Conservation (phyloP, 2,329 filamentous ascomycete genomes). For the Colletotrichum gloeosporioides region DNA sequence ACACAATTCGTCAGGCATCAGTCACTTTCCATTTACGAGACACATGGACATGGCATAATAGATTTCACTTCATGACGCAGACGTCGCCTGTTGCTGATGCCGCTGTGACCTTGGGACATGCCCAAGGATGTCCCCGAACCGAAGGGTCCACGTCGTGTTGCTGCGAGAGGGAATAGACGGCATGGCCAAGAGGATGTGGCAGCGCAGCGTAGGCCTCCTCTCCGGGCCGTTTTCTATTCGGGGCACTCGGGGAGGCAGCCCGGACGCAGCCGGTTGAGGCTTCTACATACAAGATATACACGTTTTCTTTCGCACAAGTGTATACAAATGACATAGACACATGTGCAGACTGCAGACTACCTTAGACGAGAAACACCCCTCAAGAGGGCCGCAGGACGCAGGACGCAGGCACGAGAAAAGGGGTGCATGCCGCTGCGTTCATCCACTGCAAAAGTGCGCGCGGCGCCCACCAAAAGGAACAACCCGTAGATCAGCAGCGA, state of each 20-base stretch:
- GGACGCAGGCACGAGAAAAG: background rate
- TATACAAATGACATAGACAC: background rate
- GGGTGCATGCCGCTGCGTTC: background rate
- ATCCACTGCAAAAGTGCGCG: background rate
- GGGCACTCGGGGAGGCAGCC: background rate
- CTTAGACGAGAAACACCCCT: background rate
- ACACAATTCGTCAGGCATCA: background rate
- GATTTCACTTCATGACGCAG: background rate
- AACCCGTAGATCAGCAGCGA: background rate
- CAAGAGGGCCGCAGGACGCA: background rate
- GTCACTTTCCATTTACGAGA: background rate
- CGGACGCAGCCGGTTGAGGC: background rate
- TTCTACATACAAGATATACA: background rate
- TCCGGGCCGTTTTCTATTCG: background rate
- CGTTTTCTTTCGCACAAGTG: background rate
- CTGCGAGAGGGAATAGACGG: background rate
- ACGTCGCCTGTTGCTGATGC: background rate
- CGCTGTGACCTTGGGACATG: background rate
- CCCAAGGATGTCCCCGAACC: background rate
- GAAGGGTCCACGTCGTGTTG: background rate
- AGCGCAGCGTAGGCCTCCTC: background rate
- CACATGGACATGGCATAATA: background rate
- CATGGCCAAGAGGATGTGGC: background rate
- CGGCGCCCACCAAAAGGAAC: background rate
- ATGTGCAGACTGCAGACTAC: background rate